A percentile compares a stretch with the other conserved stretches of the same genome.
Conservation (phyloP, 345 rosid species). For the Luvunga scandens region DNA sequence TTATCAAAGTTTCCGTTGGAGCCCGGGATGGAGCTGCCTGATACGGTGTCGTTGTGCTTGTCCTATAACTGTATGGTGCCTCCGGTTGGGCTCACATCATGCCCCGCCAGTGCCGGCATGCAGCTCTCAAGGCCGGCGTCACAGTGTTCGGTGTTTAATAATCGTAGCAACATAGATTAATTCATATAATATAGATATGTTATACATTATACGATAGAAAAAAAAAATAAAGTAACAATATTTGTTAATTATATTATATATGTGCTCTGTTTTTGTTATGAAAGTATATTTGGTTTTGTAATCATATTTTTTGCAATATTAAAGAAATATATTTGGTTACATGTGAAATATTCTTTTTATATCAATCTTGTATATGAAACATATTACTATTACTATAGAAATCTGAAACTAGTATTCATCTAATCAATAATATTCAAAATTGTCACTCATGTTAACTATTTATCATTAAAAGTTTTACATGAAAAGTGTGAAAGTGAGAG, state of each 20-base stretch:
- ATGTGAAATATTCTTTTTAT: no score
- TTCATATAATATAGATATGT: background rate
- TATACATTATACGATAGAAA: background rate
- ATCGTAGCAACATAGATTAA: conserved; percentile 32
- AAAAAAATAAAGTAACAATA: background rate
- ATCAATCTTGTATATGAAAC: no score
- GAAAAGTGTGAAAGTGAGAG: background rate
- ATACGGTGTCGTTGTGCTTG: conserved; percentile 63
- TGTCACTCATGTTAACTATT: background rate
- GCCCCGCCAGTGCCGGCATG: conserved; percentile 58
- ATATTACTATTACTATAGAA: no score
- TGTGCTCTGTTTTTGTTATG: background rate
- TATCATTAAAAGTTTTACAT: background rate
- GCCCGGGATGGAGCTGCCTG: conserved; percentile 43
- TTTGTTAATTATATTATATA: no score
- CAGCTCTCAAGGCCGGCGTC: conserved; percentile 53
- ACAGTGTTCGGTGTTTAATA: conserved; percentile 54
- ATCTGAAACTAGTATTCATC: no score
- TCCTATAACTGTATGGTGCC: conserved; percentile 79
- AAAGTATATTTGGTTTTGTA: background rate
- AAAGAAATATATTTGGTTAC: background rate
- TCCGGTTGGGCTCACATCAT: conserved; percentile 44
- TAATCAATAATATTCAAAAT: no score
- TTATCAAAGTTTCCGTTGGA: conserved; percentile 51
- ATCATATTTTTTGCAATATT: background rate